These are phyloP conservation scores for Penicillium oxalicum DNA, from an alignment of 2,329 filamentous ascomycete genomes.

Conservation along the genomic window DNA sequence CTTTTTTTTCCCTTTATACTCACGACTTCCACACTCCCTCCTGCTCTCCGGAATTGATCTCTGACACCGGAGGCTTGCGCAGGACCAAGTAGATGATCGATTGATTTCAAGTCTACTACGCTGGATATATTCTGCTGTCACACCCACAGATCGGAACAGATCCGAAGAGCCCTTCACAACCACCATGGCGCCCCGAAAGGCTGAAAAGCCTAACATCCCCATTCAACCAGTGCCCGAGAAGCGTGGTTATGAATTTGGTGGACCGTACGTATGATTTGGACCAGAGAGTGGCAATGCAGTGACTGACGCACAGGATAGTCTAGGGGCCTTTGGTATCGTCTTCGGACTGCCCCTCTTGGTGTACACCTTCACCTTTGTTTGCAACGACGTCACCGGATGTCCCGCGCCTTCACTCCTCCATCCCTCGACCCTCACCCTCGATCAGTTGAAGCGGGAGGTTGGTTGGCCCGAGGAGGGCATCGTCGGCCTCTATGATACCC, in stretches of 20 bases:
- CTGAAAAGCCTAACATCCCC: constrained; percentile 20
- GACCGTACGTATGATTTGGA: constrained; percentile 36
- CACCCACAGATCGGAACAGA: not conserved
- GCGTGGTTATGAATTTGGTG: constrained; percentile 44
- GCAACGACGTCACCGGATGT: constrained; percentile 89
- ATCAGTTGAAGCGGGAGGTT: constrained; percentile 69
- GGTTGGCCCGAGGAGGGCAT: constrained; percentile 73
- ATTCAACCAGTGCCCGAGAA: constrained; percentile 36
- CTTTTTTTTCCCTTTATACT: not conserved
- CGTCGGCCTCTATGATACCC: constrained; percentile 61
- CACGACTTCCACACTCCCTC: not conserved
- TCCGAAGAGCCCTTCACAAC: not conserved
- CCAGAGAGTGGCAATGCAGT: constrained; percentile 6
- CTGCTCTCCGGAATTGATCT: no score
- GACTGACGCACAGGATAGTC: constrained; percentile 42
- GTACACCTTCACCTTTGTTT: constrained; percentile 75
- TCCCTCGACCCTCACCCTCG: constrained; percentile 64
- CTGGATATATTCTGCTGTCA: constrained; percentile 8
- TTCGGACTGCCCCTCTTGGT: constrained; percentile 73
- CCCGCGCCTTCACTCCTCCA: constrained; percentile 74
- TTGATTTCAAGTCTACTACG: no score
- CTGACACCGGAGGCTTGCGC: no score
- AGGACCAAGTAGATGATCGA: no score
- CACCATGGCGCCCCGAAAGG: constrained; percentile 31
- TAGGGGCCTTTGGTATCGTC: constrained; percentile 70